Evolutionary conservation across 305 asterid genomes (phyloP).

Genomic region (Rubia peregrina): DNA sequence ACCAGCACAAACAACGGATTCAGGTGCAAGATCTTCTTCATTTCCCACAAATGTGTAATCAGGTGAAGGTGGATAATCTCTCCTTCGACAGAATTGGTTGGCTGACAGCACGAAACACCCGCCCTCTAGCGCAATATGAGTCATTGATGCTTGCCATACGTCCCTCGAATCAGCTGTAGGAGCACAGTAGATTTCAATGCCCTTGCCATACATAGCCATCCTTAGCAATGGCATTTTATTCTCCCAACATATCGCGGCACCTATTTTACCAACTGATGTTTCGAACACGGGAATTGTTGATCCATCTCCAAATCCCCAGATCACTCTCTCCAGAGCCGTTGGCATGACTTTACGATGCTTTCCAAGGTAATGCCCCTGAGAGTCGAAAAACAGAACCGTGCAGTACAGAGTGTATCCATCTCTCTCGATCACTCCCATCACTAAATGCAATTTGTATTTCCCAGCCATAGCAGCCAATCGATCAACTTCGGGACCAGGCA

Average conservation of each 20-base stretch:
- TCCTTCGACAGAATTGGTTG: slow-evolving; percentile 88
- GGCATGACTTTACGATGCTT: slow-evolving; percentile 94
- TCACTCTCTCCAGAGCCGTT: slow-evolving; percentile 74
- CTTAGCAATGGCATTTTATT: slow-evolving; percentile 90
- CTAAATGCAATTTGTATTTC: slow-evolving; percentile 73
- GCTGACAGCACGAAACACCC: slow-evolving; percentile 91
- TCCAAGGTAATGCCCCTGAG: slow-evolving; percentile 78
- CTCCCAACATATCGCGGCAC: slow-evolving; percentile 99
- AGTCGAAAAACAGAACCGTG: slow-evolving; percentile 69
- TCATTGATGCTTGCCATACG: slow-evolving; percentile 96
- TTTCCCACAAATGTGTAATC: slow-evolving; percentile 62
- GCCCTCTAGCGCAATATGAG: slow-evolving; percentile 95
- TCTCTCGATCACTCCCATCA: slow-evolving; percentile 84
- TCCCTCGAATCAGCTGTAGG: slow-evolving; percentile 93
- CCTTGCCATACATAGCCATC: slow-evolving; percentile 93
- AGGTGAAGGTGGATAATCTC: slow-evolving; percentile 92
- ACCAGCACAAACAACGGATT: slow-evolving; percentile 85
- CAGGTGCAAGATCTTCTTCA: slow-evolving; percentile 72
- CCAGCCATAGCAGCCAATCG: slow-evolving; percentile 93
- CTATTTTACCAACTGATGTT: slow-evolving; percentile 82
- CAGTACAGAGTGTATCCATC: slow-evolving; percentile 90
- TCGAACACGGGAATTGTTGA: slow-evolving; percentile 88
- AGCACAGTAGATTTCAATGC: slow-evolving; percentile 89
- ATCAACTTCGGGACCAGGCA: slow-evolving; percentile 94
- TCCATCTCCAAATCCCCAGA: slow-evolving; percentile 98